Conservation (phyloP, 139 green algal genomes). For the Tetraselmis chui region DNA sequence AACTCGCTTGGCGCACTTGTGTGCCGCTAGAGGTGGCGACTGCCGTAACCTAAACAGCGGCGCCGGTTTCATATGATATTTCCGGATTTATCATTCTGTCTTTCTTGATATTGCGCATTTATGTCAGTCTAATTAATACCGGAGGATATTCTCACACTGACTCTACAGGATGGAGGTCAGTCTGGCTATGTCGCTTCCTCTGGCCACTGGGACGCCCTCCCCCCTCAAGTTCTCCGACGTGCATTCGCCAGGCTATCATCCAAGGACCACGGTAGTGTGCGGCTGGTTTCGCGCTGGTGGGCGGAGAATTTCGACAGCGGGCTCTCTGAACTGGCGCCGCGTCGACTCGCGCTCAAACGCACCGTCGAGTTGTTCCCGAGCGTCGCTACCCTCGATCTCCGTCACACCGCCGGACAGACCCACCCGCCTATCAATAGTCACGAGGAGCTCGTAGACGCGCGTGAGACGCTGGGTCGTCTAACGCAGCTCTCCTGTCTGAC, state of each 20-base stretch:
- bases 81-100: no score
- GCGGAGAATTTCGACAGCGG: background rate
- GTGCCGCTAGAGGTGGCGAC: no score
- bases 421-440: background rate
- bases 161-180: no score
- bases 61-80: no score
- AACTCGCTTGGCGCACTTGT: no score
- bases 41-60: no score
- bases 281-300: background rate
- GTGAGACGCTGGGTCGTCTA: background rate
- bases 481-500: background rate
- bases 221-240: background rate
- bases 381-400: background rate
- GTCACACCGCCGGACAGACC: background rate
- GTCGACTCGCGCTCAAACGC: background rate
- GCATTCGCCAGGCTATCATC: background rate
- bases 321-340: background rate
- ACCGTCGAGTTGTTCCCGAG: background rate
- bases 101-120: no score
- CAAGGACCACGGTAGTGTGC: background rate
- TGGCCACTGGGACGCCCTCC: background rate
- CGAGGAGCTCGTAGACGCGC: background rate
- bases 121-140: no score
- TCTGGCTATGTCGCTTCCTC: no score
- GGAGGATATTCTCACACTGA: no score